A percentile compares a stretch with the other conserved stretches of the same genome.
Conservation (phyloP, 306 rosid genomes). For the Prosopis cineraria region DNA sequence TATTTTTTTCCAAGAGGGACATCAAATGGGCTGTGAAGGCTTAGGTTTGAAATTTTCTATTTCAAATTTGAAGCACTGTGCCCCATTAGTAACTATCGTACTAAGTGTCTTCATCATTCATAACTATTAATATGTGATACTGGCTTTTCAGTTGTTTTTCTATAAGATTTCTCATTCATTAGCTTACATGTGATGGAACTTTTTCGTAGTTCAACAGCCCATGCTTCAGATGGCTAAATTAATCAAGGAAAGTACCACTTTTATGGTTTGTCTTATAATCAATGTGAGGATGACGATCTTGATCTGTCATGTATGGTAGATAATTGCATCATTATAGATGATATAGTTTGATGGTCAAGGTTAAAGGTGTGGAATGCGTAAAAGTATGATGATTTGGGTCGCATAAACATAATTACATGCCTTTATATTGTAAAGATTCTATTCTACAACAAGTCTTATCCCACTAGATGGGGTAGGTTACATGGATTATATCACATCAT, state of each 20-base stretch:
- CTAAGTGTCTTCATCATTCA: background rate
- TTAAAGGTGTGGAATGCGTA: background rate
- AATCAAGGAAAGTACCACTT: background rate
- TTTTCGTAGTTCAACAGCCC: background rate
- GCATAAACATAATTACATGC: background rate
- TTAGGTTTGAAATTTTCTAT: background rate
- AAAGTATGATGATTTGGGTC: background rate
- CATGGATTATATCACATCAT: no score
- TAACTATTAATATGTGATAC: background rate
- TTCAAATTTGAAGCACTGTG: background rate
- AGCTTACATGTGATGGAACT: background rate
- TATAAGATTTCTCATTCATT: background rate
- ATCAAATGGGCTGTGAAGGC: background rate
- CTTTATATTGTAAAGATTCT: background rate
- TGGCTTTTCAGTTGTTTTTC: background rate
- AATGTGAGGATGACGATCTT: background rate
- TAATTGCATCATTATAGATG: background rate
- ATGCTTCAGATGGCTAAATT: slow-evolving; percentile 2
- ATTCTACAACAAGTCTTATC: no score
- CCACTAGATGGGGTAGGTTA: no score
- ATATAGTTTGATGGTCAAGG: background rate
- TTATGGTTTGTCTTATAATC: background rate
- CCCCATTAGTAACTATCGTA: background rate
- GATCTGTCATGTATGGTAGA: background rate
- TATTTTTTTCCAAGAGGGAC: background rate